Conservation (phyloP, 768 basidiomycete species). For the Boletus patriciae region DNA sequence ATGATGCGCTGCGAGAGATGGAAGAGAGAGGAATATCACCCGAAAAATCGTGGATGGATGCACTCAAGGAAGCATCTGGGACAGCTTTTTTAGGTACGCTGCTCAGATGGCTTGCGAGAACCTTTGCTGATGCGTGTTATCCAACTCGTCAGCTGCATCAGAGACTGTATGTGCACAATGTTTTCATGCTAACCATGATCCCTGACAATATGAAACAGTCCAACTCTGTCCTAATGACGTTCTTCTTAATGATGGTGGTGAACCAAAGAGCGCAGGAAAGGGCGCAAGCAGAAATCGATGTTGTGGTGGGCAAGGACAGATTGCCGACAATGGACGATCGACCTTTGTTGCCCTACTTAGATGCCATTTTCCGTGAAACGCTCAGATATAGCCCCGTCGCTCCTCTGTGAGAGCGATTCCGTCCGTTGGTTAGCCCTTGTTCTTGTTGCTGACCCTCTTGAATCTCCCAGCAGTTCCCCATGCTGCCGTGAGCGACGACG, state of each 20-base stretch:
- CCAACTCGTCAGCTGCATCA: background rate
- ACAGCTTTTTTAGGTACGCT: conserved; percentile 6
- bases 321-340: conserved; percentile 7
- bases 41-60: background rate
- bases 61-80: conserved; percentile 1
- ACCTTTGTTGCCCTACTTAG: conserved; percentile 5
- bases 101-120: background rate
- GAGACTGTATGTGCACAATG: conserved; percentile 1
- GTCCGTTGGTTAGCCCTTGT: background rate
- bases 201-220: background rate
- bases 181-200: background rate
- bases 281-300: conserved; percentile 8
- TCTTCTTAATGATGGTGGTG: conserved; percentile 14
- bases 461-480: conserved; percentile 26
- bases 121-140: background rate
- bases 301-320: conserved; percentile 1
- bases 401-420: conserved; percentile 5
- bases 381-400: background rate
- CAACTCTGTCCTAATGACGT: background rate
- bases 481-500: conserved; percentile 36
- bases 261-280: conserved; percentile 4
- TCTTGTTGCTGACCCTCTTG: background rate
- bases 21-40: background rate
- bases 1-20: background rate
- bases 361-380: conserved; percentile 10